phyloP scores from a whole-genome alignment of 768 basidiomycete genomes.

The Phlegmacium glaucopus region DNA sequence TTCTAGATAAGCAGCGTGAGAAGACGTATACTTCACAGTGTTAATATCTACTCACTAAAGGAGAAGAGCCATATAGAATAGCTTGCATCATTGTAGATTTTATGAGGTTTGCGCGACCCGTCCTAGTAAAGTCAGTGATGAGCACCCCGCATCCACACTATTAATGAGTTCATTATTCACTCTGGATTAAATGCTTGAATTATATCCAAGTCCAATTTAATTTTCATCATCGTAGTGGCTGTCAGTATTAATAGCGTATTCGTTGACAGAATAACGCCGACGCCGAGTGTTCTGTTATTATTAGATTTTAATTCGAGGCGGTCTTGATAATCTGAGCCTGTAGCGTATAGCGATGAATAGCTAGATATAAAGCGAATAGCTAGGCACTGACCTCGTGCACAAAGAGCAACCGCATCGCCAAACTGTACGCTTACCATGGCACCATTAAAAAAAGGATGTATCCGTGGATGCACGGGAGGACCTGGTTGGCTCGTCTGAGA shows the following conservation, averaged over 20 bases:
- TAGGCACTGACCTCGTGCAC: slow-evolving; percentile 51
- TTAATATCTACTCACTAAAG: slow-evolving; percentile 42
- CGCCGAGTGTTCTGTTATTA: slow-evolving; percentile 65
- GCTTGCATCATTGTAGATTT: slow-evolving; percentile 83
- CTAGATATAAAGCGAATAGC: neutral
- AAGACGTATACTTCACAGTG: neutral
- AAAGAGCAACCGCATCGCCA: slow-evolving; percentile 73
- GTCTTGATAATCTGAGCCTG: slow-evolving; percentile 70
- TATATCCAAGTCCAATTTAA: slow-evolving; percentile 56
- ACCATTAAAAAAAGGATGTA: slow-evolving; percentile 60
- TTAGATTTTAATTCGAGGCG: slow-evolving; percentile 68
- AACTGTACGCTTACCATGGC: slow-evolving; percentile 62
- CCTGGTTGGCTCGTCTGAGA: slow-evolving; percentile 60
- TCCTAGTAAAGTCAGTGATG: slow-evolving; percentile 29
- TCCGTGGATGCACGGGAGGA: slow-evolving; percentile 68
- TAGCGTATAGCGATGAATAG: neutral
- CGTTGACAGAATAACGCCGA: slow-evolving; percentile 54
- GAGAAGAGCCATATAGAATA: slow-evolving; percentile 69
- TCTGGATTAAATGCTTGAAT: slow-evolving; percentile 58
- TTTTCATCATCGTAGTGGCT: slow-evolving; percentile 68
- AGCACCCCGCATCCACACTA: slow-evolving; percentile 1
- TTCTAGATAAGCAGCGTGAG: slow-evolving; percentile 40
- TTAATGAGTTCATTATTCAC: slow-evolving; percentile 36
- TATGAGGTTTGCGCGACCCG: slow-evolving; percentile 63
- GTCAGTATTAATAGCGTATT: slow-evolving; percentile 57